phyloP scores from a whole-genome alignment of 2,329 filamentous ascomycete genomes.

The Phyllosticta ampelicida region DNA sequence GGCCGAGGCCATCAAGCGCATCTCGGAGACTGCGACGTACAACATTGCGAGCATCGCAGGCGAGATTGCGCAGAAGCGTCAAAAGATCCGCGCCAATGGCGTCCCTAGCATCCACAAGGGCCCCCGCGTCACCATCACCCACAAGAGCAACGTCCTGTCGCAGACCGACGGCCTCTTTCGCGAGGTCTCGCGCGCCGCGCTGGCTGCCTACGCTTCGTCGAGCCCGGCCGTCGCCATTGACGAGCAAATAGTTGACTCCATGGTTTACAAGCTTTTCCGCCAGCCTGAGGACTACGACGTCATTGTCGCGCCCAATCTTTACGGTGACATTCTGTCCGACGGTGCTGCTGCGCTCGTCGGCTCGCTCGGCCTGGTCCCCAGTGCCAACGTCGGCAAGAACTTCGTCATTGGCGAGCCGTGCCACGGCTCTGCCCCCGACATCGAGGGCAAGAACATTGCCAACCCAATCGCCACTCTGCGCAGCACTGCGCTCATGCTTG shows the following conservation, averaged over 20 bases:
- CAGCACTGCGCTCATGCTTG: conserved; percentile 87
- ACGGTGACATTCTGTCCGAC: conserved; percentile 94
- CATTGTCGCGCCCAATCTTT: conserved; percentile 93
- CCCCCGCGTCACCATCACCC: conserved; percentile 86
- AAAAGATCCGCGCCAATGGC: conserved; percentile 60
- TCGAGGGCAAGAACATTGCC: conserved; percentile 82
- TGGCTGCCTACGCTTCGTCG: conserved; percentile 55
- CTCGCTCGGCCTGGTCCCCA: conserved; percentile 82
- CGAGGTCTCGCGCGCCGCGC: conserved; percentile 61
- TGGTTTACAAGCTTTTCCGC: conserved; percentile 99
- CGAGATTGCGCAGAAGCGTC: conserved; percentile 80
- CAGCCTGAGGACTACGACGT: conserved; percentile 94
- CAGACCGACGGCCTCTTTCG: conserved; percentile 97
- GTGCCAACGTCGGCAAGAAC: conserved; percentile 84
- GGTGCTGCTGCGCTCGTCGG: conserved; percentile 90
- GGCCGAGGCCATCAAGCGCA: conserved; percentile 96
- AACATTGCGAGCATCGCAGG: conserved; percentile 90
- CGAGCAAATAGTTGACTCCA: conserved; percentile 97
- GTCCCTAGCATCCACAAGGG: conserved; percentile 50
- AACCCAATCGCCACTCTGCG: conserved; percentile 94
- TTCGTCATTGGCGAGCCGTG: conserved; percentile 98
- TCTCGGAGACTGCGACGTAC: conserved; percentile 71
- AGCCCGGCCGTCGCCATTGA: conserved; percentile 53
- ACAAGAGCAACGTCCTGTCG: conserved; percentile 95
- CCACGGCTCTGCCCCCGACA: conserved; percentile 92